Conservation (phyloP, 2,329 filamentous ascomycete species). For the Diaporthe vexans region DNA sequence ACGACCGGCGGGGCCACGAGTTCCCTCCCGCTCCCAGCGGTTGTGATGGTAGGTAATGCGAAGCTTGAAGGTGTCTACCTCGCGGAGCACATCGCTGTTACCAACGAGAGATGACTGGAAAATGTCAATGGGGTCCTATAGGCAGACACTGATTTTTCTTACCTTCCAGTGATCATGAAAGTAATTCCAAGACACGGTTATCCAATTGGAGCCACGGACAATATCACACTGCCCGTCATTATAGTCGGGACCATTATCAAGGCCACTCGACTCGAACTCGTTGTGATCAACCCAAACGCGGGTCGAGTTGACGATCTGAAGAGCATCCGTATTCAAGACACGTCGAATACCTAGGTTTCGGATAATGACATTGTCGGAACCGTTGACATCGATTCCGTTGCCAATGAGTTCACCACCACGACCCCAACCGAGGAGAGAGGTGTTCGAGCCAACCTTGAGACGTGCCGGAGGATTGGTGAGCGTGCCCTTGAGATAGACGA, state of each 20-base stretch:
- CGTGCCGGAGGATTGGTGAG: conserved; percentile 14
- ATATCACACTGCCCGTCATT: conserved; percentile 13
- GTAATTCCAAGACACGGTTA: conserved; percentile 18
- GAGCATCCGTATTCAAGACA: not conserved
- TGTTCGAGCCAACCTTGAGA: conserved; percentile 15
- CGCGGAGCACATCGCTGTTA: conserved; percentile 10
- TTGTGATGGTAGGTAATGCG: conserved; percentile 23
- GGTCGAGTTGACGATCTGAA: conserved; percentile 10
- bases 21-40: conserved; percentile 13
- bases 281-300: conserved; percentile 21
- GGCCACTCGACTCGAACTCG: conserved; percentile 19
- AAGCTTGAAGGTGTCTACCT: conserved; percentile 18
- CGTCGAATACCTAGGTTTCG: conserved; percentile 12
- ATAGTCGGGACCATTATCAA: not conserved
- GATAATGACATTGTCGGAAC: conserved; percentile 13
- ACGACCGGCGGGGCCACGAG: not conserved
- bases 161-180: conserved; percentile 16
- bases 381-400: conserved; percentile 7
- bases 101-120: conserved; percentile 6
- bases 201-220: conserved; percentile 18
- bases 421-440: conserved; percentile 12
- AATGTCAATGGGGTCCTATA: not conserved
- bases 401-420: conserved; percentile 7
- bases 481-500: conserved; percentile 10
- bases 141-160: too few relatives aligned